A percentile compares a stretch with the other conserved stretches of the same genome.
Conservation (phyloP, 75 land plant genomes). For the Picea sitchensis region DNA sequence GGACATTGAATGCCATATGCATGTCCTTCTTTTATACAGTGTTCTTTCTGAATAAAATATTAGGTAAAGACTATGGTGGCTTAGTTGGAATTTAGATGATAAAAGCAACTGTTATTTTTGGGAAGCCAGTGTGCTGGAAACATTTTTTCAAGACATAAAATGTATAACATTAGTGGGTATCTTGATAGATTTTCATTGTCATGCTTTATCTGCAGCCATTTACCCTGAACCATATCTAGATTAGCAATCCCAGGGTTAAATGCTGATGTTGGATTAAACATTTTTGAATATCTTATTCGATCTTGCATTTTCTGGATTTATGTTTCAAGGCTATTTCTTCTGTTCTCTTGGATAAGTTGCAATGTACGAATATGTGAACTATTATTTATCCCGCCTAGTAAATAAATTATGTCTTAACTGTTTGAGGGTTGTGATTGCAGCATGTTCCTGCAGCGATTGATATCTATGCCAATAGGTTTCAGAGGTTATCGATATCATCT, state of each 20-base stretch:
- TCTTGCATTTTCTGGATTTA: background rate
- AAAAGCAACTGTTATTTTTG: background rate
- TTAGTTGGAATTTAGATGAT: background rate
- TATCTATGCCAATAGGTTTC: background rate
- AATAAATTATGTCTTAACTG: background rate
- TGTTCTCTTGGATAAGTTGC: background rate
- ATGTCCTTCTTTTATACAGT: background rate
- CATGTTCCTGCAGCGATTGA: background rate
- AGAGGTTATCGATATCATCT: background rate
- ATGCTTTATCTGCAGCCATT: background rate
- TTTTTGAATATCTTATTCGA: background rate
- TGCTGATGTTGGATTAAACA: no score
- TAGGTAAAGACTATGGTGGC: background rate
- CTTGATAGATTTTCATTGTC: no score
- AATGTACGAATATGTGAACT: background rate
- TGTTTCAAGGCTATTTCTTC: background rate
- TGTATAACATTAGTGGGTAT: no score
- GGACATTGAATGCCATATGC: background rate
- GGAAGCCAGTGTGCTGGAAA: background rate
- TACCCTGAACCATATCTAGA: background rate
- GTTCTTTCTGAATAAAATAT: background rate
- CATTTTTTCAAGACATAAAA: no score
- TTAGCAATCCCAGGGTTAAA: no score
- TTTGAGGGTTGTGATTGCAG: background rate
- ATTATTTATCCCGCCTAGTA: background rate